Base-by-base conservation (phyloP, 768 basidiomycete genomes). In the Psilocybe azurescens region DNA sequence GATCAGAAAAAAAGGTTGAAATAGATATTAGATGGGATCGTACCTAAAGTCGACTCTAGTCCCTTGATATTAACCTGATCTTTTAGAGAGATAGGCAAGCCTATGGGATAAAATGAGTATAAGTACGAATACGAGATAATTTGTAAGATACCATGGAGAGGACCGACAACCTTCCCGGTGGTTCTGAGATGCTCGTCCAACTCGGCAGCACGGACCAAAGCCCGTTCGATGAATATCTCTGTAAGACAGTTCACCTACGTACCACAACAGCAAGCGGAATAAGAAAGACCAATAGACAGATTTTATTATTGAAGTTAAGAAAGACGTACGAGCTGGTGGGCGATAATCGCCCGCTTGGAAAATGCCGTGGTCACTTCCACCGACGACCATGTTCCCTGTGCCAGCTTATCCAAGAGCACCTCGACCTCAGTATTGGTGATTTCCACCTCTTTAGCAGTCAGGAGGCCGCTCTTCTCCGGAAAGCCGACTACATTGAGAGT, bases 221-320 rank as follows among this genome's bases (percentile, higher is more conserved):
- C 93, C 3, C 82, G 80, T 24, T 93, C 89, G 55, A 93, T 82
- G 67, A 91, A 93, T 18, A 93, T 87, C 72, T 94, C 92, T 0
- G 92, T 94, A 38, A 94, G 70, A 70, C 93, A 94, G 65, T 93
- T 93, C 4, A 86, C 86, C 90, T 92, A n/a, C 41, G 41, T 9
- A 18, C 11, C 14, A 13, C 41, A 16, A 44, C 5, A 9, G 14
- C 41, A 44, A 5, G 8, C 30, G 46, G 24, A 24, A 24, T 24
- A 24, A 24, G 24, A n/a, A 60, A 44, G 3, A 5, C n/a, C 6
- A 57, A 60, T 24, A 28, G 52, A 18, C 3, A n/a, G 5, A 52
- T 30, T 5, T 6, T 20, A 39, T 11, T 13, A 14, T 36, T 36
- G 33, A 38, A 53, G 28, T 46, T 16, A 36, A 28, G n/a, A 14